Conservation (phyloP, 2,329 filamentous ascomycete species). For the Pezicula rhizophila region DNA sequence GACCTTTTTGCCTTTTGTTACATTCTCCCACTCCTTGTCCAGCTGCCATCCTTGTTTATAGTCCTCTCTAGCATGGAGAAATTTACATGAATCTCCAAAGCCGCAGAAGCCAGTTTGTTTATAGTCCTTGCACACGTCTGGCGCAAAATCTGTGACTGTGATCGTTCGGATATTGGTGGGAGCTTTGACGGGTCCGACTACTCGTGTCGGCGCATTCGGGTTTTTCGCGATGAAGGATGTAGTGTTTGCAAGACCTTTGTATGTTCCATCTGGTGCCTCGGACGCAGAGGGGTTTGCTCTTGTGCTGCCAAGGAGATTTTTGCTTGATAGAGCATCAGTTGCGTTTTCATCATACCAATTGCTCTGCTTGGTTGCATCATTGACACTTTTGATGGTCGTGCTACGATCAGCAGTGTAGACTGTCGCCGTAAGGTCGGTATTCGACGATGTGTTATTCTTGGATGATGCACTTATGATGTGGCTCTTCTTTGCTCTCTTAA, state of each 20-base stretch:
- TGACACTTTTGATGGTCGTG: slow-evolving; percentile 57
- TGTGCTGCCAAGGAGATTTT: slow-evolving; percentile 55
- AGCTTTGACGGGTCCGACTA: slow-evolving; percentile 81
- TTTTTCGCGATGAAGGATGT: slow-evolving; percentile 73
- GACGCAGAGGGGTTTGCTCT: slow-evolving; percentile 28
- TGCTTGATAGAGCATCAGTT: slow-evolving; percentile 28
- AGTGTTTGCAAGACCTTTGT: slow-evolving; percentile 70
- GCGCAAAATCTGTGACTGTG: slow-evolving; percentile 83
- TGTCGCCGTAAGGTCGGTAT: slow-evolving; percentile 43
- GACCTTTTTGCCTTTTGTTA: slow-evolving; percentile 65
- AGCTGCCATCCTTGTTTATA: slow-evolving; percentile 93
- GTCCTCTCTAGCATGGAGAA: slow-evolving; percentile 68
- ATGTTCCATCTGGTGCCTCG: slow-evolving; percentile 55
- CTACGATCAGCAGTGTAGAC: slow-evolving; percentile 56
- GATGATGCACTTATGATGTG: slow-evolving; percentile 61
- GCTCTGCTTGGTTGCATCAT: slow-evolving; percentile 83
- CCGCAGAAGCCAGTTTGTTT: slow-evolving; percentile 62
- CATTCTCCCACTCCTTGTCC: slow-evolving; percentile 87
- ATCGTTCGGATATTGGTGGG: slow-evolving; percentile 86
- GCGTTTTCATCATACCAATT: slow-evolving; percentile 84
- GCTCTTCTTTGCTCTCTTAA: slow-evolving; percentile 74
- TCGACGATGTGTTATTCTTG: slow-evolving; percentile 33
- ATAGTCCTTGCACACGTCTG: slow-evolving; percentile 94
- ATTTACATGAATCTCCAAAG: slow-evolving; percentile 61
- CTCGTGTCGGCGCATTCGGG: slow-evolving; percentile 61